Base-by-base conservation (phyloP, 2,329 filamentous ascomycete species). In the Fusarium tanahbumbuense region DNA sequence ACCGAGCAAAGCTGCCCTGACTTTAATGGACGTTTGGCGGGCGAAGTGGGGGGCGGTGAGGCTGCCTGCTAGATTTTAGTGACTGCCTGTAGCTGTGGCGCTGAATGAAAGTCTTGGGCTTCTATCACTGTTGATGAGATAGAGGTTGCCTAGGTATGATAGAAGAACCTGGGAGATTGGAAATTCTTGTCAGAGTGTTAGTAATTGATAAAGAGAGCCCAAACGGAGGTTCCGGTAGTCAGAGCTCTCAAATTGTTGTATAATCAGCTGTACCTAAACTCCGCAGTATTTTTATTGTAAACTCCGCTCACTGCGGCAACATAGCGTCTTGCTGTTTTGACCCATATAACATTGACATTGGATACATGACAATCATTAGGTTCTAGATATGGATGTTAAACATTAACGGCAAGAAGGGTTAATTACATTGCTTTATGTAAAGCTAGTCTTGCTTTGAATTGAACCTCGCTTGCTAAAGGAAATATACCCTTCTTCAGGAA, bases 41-140 rank as follows among this genome's bases (percentile, higher is more conserved):
- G 59, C 25, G 60, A 57, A 44, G 73, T 65, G 74, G 74, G 73
- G 44, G 74, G 71, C 70, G 74, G 71, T 70, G 67, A 75, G 61
- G 73, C 54, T 73, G 68, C 63, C 30, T 56, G 22, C 47, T 67
- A 32, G 34, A 60, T 37, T 68, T 70, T 58, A 70, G 73, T 65
- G 73, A 70, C 56, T 54, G 52, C 41, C 56, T 52, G 37, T 28
- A 62, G 56, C 32, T 64, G 67, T 73, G 70, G 73, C 71, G 62
- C 62, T 73, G 69, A 23, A 65, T 23, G n/a, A 20, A 37, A 37
- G 32, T 37, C 16, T 28, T 11, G 28, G 11, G 28, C 11, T 37
- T 37, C 16, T 37, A 37, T 37, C 32, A 40, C 49, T 23, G 30
- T 56, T 37, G 16, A 23, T 18, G 32, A 15, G 49, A 53, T 52